Conservation (phyloP, 2,329 filamentous ascomycete genomes). For the Sporothrix humicola region DNA sequence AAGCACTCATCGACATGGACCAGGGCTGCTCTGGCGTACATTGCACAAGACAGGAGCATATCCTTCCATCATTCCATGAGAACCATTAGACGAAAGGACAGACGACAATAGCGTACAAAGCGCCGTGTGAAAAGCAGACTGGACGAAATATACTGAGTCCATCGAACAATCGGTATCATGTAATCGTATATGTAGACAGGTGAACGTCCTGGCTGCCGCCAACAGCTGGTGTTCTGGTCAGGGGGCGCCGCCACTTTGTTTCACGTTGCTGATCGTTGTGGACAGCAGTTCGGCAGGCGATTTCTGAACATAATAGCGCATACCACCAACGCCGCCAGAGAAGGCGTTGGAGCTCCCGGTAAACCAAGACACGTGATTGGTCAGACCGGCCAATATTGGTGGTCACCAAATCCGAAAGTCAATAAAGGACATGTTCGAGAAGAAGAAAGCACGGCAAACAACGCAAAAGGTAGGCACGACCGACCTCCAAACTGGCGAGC, state of each 20-base stretch:
- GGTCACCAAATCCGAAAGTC: not conserved
- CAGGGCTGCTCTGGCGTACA: not conserved
- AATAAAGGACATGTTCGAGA: not conserved
- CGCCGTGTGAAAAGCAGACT: too few species aligned
- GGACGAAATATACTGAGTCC: too few species aligned
- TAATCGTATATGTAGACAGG: not conserved
- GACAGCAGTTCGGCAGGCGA: not conserved
- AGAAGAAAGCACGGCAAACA: not conserved
- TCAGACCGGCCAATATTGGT: too few species aligned
- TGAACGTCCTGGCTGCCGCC: not conserved
- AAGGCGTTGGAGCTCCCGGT: not conserved
- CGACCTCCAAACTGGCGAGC: not conserved
- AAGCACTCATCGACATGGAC: not conserved
- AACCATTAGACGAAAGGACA: too few species aligned
- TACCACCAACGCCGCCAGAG: not conserved
- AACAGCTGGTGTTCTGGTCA: not conserved
- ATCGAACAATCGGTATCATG: too few species aligned
- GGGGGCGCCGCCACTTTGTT: constrained; percentile 26
- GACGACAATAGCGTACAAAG: too few species aligned
- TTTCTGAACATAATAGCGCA: not conserved
- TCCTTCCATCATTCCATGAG: too few species aligned
- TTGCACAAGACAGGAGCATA: not conserved
- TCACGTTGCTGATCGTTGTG: constrained; percentile 32
- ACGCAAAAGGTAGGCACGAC: not conserved
- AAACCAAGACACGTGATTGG: constrained; percentile 8